phyloP scores from a whole-genome alignment of 768 basidiomycete species.

The Pleurotus citrinopileatus region DNA sequence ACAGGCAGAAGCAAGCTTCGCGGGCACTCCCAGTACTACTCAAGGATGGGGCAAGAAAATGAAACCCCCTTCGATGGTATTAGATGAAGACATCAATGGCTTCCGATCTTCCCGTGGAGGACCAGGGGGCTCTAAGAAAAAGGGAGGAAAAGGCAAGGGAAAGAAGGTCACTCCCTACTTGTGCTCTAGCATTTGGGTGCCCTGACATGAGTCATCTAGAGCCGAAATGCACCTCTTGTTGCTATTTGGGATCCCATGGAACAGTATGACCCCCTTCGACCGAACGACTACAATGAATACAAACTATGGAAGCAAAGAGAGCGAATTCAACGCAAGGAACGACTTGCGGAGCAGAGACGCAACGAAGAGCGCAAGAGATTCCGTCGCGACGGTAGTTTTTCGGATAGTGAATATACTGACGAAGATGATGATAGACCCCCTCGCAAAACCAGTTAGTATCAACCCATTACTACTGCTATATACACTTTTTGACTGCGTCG shows the following conservation, averaged over 20 bases:
- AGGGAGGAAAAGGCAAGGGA: slow-evolving; percentile 50
- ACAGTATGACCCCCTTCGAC: slow-evolving; percentile 76
- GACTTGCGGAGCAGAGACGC: slow-evolving; percentile 57
- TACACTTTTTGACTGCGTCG: slow-evolving; percentile 4
- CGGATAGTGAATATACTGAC: slow-evolving; percentile 60
- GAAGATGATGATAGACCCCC: slow-evolving; percentile 64
- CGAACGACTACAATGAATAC: slow-evolving; percentile 89
- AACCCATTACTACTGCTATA: neutral
- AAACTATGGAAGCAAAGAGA: slow-evolving; percentile 78
- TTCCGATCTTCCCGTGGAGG: slow-evolving; percentile 57
- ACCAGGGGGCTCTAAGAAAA: slow-evolving; percentile 33
- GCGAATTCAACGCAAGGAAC: slow-evolving; percentile 69
- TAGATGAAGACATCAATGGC: slow-evolving; percentile 87
- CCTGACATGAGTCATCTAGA: neutral
- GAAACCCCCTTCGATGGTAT: slow-evolving; percentile 86
- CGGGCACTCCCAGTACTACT: slow-evolving; percentile 29
- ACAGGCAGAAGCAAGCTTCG: slow-evolving; percentile 20
- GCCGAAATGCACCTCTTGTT: slow-evolving; percentile 39
- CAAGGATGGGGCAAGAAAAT: slow-evolving; percentile 87
- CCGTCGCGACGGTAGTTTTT: slow-evolving; percentile 56
- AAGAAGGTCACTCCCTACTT: slow-evolving; percentile 49
- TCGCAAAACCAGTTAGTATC: slow-evolving; percentile 58
- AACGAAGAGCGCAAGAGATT: slow-evolving; percentile 56
- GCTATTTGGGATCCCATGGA: slow-evolving; percentile 77
- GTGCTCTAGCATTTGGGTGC: neutral